These are phyloP conservation scores for Jamesozyma jinghongensis DNA, from an alignment of 805 yeast species.

Conservation along the genomic window DNA sequence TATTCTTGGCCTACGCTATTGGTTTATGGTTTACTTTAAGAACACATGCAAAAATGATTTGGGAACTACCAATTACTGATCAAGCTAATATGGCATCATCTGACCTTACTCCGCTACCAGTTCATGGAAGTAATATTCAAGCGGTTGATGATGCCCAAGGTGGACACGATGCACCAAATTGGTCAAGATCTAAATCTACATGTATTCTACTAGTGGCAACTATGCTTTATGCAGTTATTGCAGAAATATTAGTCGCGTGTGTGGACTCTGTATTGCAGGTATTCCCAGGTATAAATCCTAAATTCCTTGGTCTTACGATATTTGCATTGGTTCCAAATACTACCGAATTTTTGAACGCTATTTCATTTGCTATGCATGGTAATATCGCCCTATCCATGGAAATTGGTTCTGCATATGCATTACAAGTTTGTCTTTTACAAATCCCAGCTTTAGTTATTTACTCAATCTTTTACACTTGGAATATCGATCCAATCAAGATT, in stretches of 20 bases:
- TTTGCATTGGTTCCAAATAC: slow-evolving; percentile 96
- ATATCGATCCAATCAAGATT: slow-evolving; percentile 23
- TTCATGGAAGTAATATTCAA: slow-evolving; percentile 7
- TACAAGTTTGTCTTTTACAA: slow-evolving; percentile 89
- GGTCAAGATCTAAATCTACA: slow-evolving; percentile 83
- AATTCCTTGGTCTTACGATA: slow-evolving; percentile 84
- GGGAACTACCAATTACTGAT: slow-evolving; percentile 44
- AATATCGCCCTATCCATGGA: slow-evolving; percentile 96
- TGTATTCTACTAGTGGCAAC: slow-evolving; percentile 79
- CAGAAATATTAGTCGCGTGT: slow-evolving; percentile 86
- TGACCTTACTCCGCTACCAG: not conserved
- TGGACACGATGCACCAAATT: slow-evolving; percentile 95
- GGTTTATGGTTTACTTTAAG: slow-evolving; percentile 89
- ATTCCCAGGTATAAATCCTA: slow-evolving; percentile 72
- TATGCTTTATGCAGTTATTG: slow-evolving; percentile 79
- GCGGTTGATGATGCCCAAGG: slow-evolving; percentile 21
- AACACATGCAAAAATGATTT: slow-evolving; percentile 93
- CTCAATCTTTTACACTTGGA: slow-evolving; percentile 45
- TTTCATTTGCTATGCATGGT: slow-evolving; percentile 92
- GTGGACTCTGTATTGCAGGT: slow-evolving; percentile 77
- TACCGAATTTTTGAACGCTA: slow-evolving; percentile 93
- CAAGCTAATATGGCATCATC: not conserved
- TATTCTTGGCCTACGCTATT: slow-evolving; percentile 75
- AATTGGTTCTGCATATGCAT: slow-evolving; percentile 94
- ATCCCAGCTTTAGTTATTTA: slow-evolving; percentile 82